Evolutionary conservation across 176 grass and related monocot genomes (phyloP), one percentile per base, ranked within the genome.

Genomic region (Urochloa ruziziensis): DNA sequence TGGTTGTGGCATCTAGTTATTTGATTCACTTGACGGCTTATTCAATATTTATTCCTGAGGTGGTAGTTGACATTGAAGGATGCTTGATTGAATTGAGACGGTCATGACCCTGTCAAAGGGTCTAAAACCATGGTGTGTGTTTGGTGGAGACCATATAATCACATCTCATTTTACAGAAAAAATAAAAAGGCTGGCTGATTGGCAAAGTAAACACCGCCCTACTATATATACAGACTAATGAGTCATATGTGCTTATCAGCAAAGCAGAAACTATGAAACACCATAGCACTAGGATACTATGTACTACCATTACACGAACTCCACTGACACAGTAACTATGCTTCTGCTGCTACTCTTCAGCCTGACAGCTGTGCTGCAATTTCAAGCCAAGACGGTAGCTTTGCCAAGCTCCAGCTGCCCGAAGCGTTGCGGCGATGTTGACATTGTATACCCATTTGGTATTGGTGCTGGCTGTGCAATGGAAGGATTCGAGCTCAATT

Each of bases 401-500:
- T 82, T 82, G 53, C 80, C 67, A 19, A 18, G 54, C 7, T 5
- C 80, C 19, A 29, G 7, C 39, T 73, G 67, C 80, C 80, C 18
- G 12, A 73, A 73, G 54, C n/a, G 9, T 0, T 82, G 80, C 2
- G 80, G 80, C 11, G 80, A 62, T 34, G 80, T 73, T 1, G 39
- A 73, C 0, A 82, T 82, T 39, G 3, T 7, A 27, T 82, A 61
- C 54, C 80, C 65, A 1, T 82, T 73, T 21, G 54, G 80, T 18
- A 61, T 73, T n/a, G 80, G 80, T 0, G 7, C 29, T 1, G 40
- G 12, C 19, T 82, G 80, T 73, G 80, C 80, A 61, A 61, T 60
- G 53, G 29, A 73, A 62, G 54, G 80, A 61, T 82, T 82, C 15
- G n/a, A 62, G 67, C 37, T 82, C 12, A 29, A 17, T 11, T 82